These are phyloP conservation scores for Brasenia schreberi DNA, from an alignment of 164 flowering plant species.

Conservation along the genomic window DNA sequence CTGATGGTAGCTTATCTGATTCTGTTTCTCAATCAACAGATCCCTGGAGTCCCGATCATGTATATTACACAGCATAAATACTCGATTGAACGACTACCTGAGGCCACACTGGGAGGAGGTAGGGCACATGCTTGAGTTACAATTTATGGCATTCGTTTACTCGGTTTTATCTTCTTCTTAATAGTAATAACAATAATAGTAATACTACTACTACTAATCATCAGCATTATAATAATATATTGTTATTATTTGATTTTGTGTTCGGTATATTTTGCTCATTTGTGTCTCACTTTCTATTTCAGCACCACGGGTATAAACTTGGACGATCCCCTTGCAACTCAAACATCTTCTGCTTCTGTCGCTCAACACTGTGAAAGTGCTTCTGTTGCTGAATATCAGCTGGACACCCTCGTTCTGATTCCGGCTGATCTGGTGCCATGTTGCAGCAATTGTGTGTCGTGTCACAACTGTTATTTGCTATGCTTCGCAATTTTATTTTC, in stretches of 20 bases:
- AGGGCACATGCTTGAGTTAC: slow-evolving; percentile 6
- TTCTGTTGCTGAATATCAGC: too few relatives aligned
- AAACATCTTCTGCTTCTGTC: too few relatives aligned
- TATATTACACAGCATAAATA: slow-evolving; percentile 76
- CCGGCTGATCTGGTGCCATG: too few relatives aligned
- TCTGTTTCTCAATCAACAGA: too few relatives aligned
- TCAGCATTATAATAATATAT: too few relatives aligned
- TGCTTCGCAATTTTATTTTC: too few relatives aligned
- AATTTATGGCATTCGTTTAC: not conserved
- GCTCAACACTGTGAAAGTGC: too few relatives aligned
- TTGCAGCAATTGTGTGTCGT: too few relatives aligned
- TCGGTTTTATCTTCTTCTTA: not conserved
- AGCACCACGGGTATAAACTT: not conserved
- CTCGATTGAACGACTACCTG: slow-evolving; percentile 90
- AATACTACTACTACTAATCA: too few relatives aligned
- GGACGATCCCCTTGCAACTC: not conserved
- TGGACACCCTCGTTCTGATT: too few relatives aligned
- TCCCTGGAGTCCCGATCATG: slow-evolving; percentile 98
- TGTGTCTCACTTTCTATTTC: not conserved
- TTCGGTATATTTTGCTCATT: not conserved
- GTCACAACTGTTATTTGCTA: too few relatives aligned
- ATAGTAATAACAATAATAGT: too few relatives aligned
- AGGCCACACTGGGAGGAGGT: slow-evolving; percentile 98
- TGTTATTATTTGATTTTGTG: not conserved
- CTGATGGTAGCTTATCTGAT: slow-evolving; percentile 1